phyloP scores from a whole-genome alignment of 352 stramenopile genomes.

The Globisporangium splendens region DNA sequence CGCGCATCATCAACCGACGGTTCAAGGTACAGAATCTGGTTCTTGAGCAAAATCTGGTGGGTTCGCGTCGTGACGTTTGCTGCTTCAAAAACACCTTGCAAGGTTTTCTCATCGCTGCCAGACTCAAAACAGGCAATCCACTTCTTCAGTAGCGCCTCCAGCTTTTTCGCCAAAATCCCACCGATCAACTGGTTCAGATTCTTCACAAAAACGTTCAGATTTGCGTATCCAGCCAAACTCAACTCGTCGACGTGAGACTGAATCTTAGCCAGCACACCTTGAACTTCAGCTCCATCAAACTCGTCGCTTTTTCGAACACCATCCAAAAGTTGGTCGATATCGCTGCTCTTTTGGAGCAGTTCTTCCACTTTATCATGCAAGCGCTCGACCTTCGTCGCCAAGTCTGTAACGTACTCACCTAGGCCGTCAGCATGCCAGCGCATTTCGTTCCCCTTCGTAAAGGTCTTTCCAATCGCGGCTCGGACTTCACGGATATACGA shows the following conservation, averaged over 20 bases:
- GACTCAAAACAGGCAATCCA: slow-evolving; percentile 72
- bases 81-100: slow-evolving; percentile 41
- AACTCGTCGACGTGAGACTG: slow-evolving; percentile 94
- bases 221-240: slow-evolving; percentile 92
- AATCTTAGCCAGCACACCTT: slow-evolving; percentile 76
- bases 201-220: slow-evolving; percentile 91
- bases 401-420: slow-evolving; percentile 82
- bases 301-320: slow-evolving; percentile 56
- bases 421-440: slow-evolving; percentile 86
- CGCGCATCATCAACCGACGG: slow-evolving; percentile 93
- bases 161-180: slow-evolving; percentile 76
- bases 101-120: slow-evolving; percentile 56
- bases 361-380: slow-evolving; percentile 99
- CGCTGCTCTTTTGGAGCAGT: slow-evolving; percentile 89
- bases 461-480: slow-evolving; percentile 85
- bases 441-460: slow-evolving; percentile 87
- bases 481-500: slow-evolving; percentile 81
- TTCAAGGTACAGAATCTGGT: slow-evolving; percentile 95
- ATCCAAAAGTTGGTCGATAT: slow-evolving; percentile 91
- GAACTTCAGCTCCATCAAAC: slow-evolving; percentile 44
- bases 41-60: slow-evolving; percentile 95
- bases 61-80: slow-evolving; percentile 44
- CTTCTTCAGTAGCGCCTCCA: slow-evolving; percentile 52
- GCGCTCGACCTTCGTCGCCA: slow-evolving; percentile 91
- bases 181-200: slow-evolving; percentile 89